A percentile compares a stretch with the other conserved stretches of the same genome.
phyloP scores from a whole-genome alignment of 768 basidiomycete species.

The Russula brevipes region DNA sequence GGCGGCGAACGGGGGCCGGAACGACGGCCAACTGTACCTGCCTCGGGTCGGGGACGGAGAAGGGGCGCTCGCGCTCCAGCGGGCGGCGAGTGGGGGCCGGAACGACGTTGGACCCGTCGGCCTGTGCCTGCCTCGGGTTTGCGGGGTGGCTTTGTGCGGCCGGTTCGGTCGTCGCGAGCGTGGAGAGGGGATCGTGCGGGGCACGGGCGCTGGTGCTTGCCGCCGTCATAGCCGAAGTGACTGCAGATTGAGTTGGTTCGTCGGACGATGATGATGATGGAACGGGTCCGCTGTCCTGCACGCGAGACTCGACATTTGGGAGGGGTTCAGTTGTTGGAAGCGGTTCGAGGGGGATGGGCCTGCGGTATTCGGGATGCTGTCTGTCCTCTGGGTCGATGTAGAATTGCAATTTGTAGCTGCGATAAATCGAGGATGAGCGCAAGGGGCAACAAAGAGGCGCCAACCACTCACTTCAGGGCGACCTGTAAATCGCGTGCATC shows the following conservation, averaged over 20 bases:
- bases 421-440: background rate
- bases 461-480: slow-evolving; percentile 7
- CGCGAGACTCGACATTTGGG: background rate
- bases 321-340: background rate
- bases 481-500: slow-evolving; percentile 15
- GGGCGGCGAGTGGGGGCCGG: background rate
- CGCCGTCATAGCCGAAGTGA: background rate
- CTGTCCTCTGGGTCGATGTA: slow-evolving; percentile 1
- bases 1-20: background rate
- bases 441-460: background rate
- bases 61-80: slow-evolving; percentile 11
- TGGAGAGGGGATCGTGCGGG: background rate
- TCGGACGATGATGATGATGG: background rate
- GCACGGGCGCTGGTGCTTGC: background rate
- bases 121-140: background rate
- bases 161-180: background rate
- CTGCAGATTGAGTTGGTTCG: background rate
- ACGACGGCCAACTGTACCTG: background rate
- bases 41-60: background rate
- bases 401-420: slow-evolving; percentile 11
- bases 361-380: background rate
- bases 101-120: background rate
- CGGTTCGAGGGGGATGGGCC: too few species aligned
- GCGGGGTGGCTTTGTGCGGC: background rate
- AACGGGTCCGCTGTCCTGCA: background rate